Conservation (phyloP, 2,329 filamentous ascomycete genomes). For the Epicoccum sorghinum region DNA sequence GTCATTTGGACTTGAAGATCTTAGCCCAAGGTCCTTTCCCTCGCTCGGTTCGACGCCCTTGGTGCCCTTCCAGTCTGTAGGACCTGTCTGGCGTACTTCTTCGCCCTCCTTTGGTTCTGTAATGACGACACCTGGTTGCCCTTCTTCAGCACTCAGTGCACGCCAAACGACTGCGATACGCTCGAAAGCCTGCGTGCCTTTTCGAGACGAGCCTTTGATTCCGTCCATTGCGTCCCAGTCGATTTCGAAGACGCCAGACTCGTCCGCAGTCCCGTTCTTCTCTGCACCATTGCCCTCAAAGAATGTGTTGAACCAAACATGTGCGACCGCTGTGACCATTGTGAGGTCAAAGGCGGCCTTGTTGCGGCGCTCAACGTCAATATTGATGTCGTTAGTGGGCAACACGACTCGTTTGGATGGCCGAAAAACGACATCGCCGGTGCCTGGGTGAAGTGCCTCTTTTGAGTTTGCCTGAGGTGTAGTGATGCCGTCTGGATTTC, state of each 20-base stretch:
- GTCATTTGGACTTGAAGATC: conserved; percentile 62
- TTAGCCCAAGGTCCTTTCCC: conserved; percentile 71
- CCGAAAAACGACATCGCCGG: conserved; percentile 77
- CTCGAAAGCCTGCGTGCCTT: conserved; percentile 83
- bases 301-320: conserved; percentile 96
- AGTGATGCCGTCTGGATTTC: conserved; percentile 24
- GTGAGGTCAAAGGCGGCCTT: conserved; percentile 76
- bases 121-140: conserved; percentile 56
- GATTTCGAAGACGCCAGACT: conserved; percentile 73
- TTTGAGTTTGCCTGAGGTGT: conserved; percentile 24
- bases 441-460: conserved; percentile 57
- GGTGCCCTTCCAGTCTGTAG: conserved; percentile 78
- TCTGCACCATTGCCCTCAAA: conserved; percentile 85
- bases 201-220: conserved; percentile 85
- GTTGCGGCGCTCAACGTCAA: conserved; percentile 86
- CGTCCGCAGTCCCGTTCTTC: conserved; percentile 66
- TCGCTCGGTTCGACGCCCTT: conserved; percentile 49
- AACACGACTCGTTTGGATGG: conserved; percentile 72
- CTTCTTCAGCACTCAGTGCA: conserved; percentile 43
- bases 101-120: conserved; percentile 70
- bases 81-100: conserved; percentile 70
- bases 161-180: conserved; percentile 86
- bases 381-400: conserved; percentile 84
- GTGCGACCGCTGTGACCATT: conserved; percentile 90
- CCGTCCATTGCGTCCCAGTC: conserved; percentile 87